A percentile compares a stretch with the other conserved stretches of the same genome.
Conservation (phyloP, 305 asterid genomes). For the Fraxinus nigra region DNA sequence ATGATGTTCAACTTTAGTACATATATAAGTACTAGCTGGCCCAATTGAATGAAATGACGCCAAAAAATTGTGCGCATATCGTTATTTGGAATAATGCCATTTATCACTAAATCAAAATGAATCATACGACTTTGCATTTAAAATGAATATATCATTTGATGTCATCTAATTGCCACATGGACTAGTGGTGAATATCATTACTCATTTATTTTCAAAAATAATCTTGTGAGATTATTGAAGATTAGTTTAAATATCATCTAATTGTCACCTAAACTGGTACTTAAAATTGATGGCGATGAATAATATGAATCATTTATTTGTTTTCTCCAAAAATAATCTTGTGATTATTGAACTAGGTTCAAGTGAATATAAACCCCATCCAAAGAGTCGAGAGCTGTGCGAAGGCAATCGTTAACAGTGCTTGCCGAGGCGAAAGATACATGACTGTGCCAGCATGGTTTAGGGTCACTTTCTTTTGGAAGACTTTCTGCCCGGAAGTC, state of each 20-base stretch:
- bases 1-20: not conserved
- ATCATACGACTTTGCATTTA: no score
- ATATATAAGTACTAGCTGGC: not conserved
- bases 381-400: constrained; percentile 48
- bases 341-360: constrained; percentile 34
- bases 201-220: no score
- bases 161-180: no score
- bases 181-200: no score
- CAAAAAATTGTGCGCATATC: not conserved
- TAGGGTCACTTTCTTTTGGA: constrained; percentile 47
- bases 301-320: no score
- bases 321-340: not conserved
- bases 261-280: no score
- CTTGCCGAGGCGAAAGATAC: constrained; percentile 57
- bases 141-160: no score
- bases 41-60: not conserved
- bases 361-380: constrained; percentile 47
- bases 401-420: constrained; percentile 47
- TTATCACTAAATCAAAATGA: no score
- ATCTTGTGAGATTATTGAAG: no score
- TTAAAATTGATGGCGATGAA: no score
- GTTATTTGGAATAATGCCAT: not conserved
- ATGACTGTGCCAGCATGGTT: constrained; percentile 68
- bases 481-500: constrained; percentile 56
- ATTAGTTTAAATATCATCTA: no score